A percentile compares a stretch with the other conserved stretches of the same genome.
Conservation (phyloP, 2,329 filamentous ascomycete genomes). For the Epichloe hybrida region DNA sequence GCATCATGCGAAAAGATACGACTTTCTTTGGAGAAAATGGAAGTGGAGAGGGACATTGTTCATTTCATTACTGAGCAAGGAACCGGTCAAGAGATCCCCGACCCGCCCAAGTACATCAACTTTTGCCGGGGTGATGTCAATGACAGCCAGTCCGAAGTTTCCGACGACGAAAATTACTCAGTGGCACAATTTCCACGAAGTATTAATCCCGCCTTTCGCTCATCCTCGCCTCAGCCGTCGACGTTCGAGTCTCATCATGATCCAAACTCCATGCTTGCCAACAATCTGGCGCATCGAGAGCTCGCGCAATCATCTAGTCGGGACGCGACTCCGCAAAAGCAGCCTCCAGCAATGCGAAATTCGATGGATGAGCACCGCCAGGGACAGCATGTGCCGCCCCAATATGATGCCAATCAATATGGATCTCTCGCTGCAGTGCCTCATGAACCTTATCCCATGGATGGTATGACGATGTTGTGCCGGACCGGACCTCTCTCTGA, state of each 20-base stretch:
- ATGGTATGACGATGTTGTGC: constrained; percentile 97
- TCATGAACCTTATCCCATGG: constrained; percentile 85
- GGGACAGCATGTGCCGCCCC: constrained; percentile 10
- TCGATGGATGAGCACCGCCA: constrained; percentile 11
- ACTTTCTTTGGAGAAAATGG: constrained; percentile 82
- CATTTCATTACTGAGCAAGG: constrained; percentile 78
- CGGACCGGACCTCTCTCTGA: constrained; percentile 54
- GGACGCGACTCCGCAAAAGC: constrained; percentile 40
- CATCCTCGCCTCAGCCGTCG: constrained; percentile 91
- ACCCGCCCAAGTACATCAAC: constrained; percentile 96
- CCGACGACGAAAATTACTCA: constrained; percentile 80
- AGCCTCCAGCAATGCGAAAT: constrained; percentile 7
- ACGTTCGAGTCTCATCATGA: constrained; percentile 88
- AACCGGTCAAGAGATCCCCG: constrained; percentile 94
- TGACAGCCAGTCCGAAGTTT: constrained; percentile 69
- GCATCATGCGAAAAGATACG: constrained; percentile 93
- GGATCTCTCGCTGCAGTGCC: constrained; percentile 57
- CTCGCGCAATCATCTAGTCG: constrained; percentile 29
- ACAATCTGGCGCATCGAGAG: constrained; percentile 51
- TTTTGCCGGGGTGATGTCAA: constrained; percentile 81
- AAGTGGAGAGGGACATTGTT: constrained; percentile 90
- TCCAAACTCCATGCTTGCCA: constrained; percentile 58
- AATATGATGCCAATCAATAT: constrained; percentile 38
- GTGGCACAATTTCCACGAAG: constrained; percentile 91
- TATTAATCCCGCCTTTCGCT: constrained; percentile 90